Evolutionary conservation across 2,329 filamentous ascomycete genomes (phyloP), one percentile per base, ranked within the genome.

Genomic region (Purpureocillium takamizusanense): DNA sequence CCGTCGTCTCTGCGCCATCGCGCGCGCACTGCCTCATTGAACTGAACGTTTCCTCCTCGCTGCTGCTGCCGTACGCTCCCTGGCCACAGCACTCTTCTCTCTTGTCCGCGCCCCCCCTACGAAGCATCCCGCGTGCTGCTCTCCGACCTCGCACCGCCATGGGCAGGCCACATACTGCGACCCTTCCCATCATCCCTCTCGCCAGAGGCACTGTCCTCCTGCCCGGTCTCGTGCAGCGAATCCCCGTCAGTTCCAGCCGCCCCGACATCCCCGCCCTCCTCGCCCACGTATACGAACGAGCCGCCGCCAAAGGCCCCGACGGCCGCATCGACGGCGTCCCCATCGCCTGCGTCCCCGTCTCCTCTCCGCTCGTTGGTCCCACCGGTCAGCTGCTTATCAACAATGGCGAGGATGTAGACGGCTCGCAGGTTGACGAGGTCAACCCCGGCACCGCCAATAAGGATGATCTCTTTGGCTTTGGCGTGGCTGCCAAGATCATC

Each of bases 241-340:
- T 97, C 47, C 80, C 86, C 39, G 82, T 95, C 37, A 78, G 82
- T 31, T 81, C 72, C 29, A 72, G 82, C 60, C 86, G 90, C 37
- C 80, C 86, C 48, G 92, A 97, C 61, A 83, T 97, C 48, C 83
- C 87, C 38, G 85, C 90, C 36, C 76, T 97, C 33, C 78, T 98
- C 41, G 85, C 88, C 15, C 81, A 83, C 50, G 77, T 95, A 43
- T 90, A 94, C 62, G 84, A 84, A 52, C 79, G 81, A 49, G 81
- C 81, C 21, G 72, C 83, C 27, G 75, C 77, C 31, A 81, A 80
- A 51, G 76, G 81, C 48, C 75, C 78, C 21, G 74, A 72, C 45
- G 71, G 78, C 48, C 69, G 74, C 45, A 70, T 81, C 53, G 75
- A 80, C 48, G 69, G 70, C 48, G 78, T 95, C 49, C 81, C 85